phyloP scores from a whole-genome alignment of 805 yeast genomes.

The Kluyveromyces dobzhanskii region DNA sequence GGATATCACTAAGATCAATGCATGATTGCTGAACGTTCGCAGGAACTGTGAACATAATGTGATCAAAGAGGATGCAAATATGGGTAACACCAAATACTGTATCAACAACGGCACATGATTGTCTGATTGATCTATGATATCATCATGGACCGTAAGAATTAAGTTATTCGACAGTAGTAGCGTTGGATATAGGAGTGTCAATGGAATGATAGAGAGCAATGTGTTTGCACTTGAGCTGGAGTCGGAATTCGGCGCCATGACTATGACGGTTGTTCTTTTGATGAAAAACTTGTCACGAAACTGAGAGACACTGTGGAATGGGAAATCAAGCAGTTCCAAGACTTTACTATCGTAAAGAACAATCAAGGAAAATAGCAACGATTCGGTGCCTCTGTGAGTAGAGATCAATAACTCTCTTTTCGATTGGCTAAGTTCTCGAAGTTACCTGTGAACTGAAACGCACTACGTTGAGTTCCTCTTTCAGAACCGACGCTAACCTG shows the following conservation, averaged over 20 bases:
- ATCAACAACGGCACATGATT: slow-evolving; percentile 6
- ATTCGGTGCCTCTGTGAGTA: too few relatives aligned
- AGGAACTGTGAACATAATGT: slow-evolving; percentile 9
- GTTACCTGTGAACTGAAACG: too few relatives aligned
- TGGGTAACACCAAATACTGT: slow-evolving; percentile 14
- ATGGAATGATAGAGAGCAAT: slow-evolving; percentile 21
- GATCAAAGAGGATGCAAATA: slow-evolving; percentile 16
- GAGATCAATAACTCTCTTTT: too few relatives aligned
- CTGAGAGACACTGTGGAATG: too few relatives aligned
- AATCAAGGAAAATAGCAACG: too few relatives aligned
- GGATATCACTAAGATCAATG: slow-evolving; percentile 4
- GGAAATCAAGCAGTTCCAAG: too few relatives aligned
- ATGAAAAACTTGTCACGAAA: too few relatives aligned
- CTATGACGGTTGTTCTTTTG: too few relatives aligned
- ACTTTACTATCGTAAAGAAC: too few relatives aligned
- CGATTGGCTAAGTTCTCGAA: too few relatives aligned
- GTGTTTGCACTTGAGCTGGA: neutral
- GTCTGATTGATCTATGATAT: slow-evolving; percentile 1
- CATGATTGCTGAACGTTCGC: slow-evolving; percentile 1
- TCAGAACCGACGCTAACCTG: too few relatives aligned
- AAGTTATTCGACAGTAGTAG: slow-evolving; percentile 23
- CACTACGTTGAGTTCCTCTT: too few relatives aligned
- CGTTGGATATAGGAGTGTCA: slow-evolving; percentile 27
- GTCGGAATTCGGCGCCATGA: neutral
- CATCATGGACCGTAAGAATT: slow-evolving; percentile 14